Percentiles rank a stretch among this genome's conserved stretches.
phyloP scores from a whole-genome alignment of 805 yeast species.

The Hanseniaspora mollemarum region DNA sequence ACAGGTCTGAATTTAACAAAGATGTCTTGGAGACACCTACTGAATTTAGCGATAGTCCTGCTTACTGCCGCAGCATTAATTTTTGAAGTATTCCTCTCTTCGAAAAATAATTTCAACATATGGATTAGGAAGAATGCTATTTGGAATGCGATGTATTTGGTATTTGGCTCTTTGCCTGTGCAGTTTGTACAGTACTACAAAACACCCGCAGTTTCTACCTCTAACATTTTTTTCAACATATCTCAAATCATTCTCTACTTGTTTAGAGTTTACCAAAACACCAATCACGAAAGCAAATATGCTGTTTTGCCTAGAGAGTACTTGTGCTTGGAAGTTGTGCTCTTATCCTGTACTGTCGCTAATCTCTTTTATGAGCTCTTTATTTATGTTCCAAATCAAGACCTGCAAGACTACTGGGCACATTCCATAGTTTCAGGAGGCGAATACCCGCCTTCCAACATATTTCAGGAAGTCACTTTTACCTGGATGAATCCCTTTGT shows the following conservation, averaged over 20 bases:
- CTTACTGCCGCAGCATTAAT: not conserved
- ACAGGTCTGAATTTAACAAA: conserved; percentile 13
- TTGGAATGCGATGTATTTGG: conserved; percentile 21
- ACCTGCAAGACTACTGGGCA: conserved; percentile 30
- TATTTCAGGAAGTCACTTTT: conserved; percentile 34
- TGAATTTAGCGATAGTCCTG: not conserved
- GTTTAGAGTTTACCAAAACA: conserved; percentile 24
- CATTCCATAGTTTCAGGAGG: conserved; percentile 21
- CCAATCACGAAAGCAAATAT: conserved; percentile 19
- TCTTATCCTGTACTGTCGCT: conserved; percentile 26
- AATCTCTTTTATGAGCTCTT: conserved; percentile 34
- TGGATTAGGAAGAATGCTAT: conserved; percentile 7
- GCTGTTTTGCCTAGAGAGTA: conserved; percentile 20
- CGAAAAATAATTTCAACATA: not conserved
- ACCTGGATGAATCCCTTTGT: conserved; percentile 41
- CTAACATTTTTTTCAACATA: conserved; percentile 26
- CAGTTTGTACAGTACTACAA: conserved; percentile 25
- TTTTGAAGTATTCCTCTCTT: not conserved
- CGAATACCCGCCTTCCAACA: conserved; percentile 23
- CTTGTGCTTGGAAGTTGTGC: conserved; percentile 24
- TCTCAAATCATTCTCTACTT: conserved; percentile 19
- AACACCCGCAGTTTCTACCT: conserved; percentile 26
- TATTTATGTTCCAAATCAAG: conserved; percentile 32
- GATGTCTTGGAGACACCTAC: not conserved
- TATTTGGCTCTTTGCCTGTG: conserved; percentile 24